phyloP scores from a whole-genome alignment of 225 moss, liverwort and hornwort species.

The Climacium dendroides region DNA sequence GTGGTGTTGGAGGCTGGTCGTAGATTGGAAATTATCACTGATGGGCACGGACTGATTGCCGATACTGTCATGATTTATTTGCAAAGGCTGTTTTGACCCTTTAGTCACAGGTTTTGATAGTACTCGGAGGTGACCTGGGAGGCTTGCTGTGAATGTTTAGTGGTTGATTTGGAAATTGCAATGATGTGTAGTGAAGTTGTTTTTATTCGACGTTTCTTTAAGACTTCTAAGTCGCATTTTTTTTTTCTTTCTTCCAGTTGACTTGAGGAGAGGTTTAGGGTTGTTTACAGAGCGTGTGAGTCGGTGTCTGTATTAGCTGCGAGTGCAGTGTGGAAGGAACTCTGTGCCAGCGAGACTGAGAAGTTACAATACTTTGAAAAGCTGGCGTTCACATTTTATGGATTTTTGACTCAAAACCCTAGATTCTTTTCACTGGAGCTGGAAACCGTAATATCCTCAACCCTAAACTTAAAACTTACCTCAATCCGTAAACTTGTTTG shows the following conservation, averaged over 20 bases:
- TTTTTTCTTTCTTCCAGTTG: neutral
- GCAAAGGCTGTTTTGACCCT: accelerated
- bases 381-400: neutral
- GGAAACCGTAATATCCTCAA: neutral
- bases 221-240: neutral
- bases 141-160: neutral
- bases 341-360: too few relatives aligned
- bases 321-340: neutral
- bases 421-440: accelerated
- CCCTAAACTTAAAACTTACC: neutral
- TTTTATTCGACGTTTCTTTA: neutral
- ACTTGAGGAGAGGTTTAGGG: too few relatives aligned
- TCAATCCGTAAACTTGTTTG: neutral
- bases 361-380: too few relatives aligned
- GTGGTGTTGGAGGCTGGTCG: accelerated
- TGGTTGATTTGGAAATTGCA: accelerated
- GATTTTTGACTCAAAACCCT: accelerated
- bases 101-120: accelerated
- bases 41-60: accelerated
- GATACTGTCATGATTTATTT: neutral
- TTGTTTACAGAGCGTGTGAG: accelerated
- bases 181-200: accelerated
- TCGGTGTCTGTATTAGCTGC: neutral
- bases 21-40: accelerated
- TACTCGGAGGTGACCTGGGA: neutral